Percentiles rank a stretch among this genome's conserved stretches.
Conservation (phyloP, 768 basidiomycete species). For the Mycena belliarum region DNA sequence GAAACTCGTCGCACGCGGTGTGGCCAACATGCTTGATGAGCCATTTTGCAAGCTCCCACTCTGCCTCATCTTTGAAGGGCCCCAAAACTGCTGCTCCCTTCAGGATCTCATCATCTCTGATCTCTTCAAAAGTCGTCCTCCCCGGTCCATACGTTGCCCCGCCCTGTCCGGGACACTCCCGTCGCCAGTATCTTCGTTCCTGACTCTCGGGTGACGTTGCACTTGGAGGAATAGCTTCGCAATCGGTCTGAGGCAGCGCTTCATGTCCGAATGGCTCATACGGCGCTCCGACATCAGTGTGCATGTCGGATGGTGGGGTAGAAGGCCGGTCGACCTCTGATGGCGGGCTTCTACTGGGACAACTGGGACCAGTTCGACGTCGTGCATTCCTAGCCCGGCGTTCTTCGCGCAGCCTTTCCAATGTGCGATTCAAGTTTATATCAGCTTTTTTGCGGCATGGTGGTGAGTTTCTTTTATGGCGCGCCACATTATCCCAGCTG, state of each 20-base stretch:
- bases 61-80: slow-evolving; percentile 29
- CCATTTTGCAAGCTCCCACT: slow-evolving; percentile 35
- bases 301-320: no score
- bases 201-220: no score
- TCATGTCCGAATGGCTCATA: no score
- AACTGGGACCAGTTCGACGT: no score
- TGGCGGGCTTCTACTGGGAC: no score
- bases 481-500: background rate
- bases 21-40: slow-evolving; percentile 31
- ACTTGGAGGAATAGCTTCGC: no score
- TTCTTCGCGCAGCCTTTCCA: no score
- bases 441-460: background rate
- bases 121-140: slow-evolving; percentile 8
- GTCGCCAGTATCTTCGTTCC: background rate
- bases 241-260: no score
- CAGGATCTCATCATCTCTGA: slow-evolving; percentile 10
- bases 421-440: background rate
- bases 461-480: background rate
- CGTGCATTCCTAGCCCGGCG: no score
- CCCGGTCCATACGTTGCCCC: background rate
- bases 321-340: no score
- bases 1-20: slow-evolving; percentile 28
- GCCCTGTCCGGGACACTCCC: no score
- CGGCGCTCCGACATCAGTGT: no score
- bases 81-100: slow-evolving; percentile 20